These are phyloP conservation scores for Diutina rugosa DNA, from an alignment of 1,139 yeast genomes.

Conservation along the genomic window DNA sequence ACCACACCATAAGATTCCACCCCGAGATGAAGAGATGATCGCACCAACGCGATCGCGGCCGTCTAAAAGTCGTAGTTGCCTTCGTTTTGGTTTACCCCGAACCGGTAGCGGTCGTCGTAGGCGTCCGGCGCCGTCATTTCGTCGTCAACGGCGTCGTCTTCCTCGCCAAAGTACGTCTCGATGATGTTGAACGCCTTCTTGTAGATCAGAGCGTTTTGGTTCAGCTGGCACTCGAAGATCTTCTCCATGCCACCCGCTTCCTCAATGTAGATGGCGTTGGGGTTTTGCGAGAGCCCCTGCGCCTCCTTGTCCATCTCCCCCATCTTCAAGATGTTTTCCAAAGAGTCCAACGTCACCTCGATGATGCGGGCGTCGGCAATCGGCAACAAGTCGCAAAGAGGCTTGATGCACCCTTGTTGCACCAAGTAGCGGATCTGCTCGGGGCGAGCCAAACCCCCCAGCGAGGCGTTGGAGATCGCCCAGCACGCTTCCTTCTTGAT, in stretches of 20 bases:
- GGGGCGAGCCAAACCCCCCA: slow-evolving; percentile 87
- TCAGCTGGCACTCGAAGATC: slow-evolving; percentile 85
- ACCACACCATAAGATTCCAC: neutral
- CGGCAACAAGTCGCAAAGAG: slow-evolving; percentile 81
- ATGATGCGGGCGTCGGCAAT: slow-evolving; percentile 86
- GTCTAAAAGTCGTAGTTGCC: slow-evolving; percentile 26
- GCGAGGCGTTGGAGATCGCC: slow-evolving; percentile 96
- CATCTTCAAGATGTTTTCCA: slow-evolving; percentile 71
- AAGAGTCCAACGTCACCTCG: slow-evolving; percentile 90
- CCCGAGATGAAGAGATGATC: neutral
- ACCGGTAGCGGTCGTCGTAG: slow-evolving; percentile 77
- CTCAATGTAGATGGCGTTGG: slow-evolving; percentile 83
- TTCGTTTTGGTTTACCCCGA: slow-evolving; percentile 48
- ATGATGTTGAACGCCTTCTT: slow-evolving; percentile 83
- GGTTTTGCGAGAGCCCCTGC: slow-evolving; percentile 56
- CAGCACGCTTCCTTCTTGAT: slow-evolving; percentile 98
- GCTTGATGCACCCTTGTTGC: slow-evolving; percentile 92
- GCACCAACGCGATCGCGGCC: no score
- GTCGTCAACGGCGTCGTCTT: slow-evolving; percentile 61
- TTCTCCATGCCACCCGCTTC: slow-evolving; percentile 99
- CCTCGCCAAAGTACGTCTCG: slow-evolving; percentile 76
- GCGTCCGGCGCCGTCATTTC: slow-evolving; percentile 75
- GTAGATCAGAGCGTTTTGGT: slow-evolving; percentile 84
- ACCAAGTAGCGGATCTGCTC: slow-evolving; percentile 90
- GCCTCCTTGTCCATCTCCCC: slow-evolving; percentile 89